phyloP scores from a whole-genome alignment of 495 filamentous ascomycete species.

The Penicillium macrosclerotiorum region DNA sequence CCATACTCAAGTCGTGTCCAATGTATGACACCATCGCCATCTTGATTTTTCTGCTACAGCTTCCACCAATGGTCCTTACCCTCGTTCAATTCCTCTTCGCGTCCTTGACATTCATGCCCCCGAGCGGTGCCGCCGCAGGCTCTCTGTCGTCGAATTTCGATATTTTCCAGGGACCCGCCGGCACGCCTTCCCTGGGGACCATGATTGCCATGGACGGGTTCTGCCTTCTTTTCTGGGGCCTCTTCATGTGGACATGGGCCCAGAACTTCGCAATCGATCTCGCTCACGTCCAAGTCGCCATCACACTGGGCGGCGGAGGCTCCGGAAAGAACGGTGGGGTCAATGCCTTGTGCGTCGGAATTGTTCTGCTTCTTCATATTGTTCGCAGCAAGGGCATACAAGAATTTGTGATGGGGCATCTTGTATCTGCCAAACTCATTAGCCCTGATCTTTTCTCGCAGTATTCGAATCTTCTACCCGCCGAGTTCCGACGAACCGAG shows the following conservation, averaged over 20 bases:
- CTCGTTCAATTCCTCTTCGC: conserved; percentile 93
- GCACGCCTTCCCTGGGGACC: conserved; percentile 73
- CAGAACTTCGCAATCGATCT: conserved; percentile 89
- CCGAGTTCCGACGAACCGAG: conserved; percentile 43
- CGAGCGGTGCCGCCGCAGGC: conserved; percentile 49
- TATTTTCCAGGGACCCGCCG: conserved; percentile 69
- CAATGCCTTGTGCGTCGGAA: conserved; percentile 70
- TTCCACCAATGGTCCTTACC: conserved; percentile 88
- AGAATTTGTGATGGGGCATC: conserved; percentile 46
- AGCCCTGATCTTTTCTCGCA: conserved; percentile 45
- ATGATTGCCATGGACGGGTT: conserved; percentile 79
- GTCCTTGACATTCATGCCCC: conserved; percentile 87
- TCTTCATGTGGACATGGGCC: conserved; percentile 84
- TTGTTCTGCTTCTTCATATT: conserved; percentile 69
- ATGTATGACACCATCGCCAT: conserved; percentile 96
- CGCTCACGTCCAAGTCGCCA: conserved; percentile 93
- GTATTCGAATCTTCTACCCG: conserved; percentile 42
- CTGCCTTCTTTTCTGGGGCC: conserved; percentile 74
- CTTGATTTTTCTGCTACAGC: conserved; percentile 92
- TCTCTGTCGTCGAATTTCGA: conserved; percentile 65
- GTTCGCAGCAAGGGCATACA: conserved; percentile 60
- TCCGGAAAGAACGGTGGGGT: conserved; percentile 72
- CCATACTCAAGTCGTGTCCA: conserved; percentile 86
- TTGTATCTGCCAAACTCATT: conserved; percentile 45
- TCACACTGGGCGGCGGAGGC: conserved; percentile 85